phyloP scores from a whole-genome alignment of 2,329 filamentous ascomycete genomes.

The Metarhizium anisopliae region DNA sequence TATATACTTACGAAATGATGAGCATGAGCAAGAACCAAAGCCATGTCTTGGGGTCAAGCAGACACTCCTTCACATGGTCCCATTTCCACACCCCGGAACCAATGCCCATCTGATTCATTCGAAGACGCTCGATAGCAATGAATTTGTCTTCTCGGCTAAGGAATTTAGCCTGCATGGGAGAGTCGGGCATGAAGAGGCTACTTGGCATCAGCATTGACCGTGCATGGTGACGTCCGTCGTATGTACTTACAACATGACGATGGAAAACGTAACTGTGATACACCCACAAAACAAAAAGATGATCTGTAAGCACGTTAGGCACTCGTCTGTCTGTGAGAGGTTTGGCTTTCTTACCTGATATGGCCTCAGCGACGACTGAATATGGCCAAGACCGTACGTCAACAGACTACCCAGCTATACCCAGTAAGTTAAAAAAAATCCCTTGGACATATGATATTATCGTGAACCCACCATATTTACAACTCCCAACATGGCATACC shows the following conservation, averaged over 20 bases:
- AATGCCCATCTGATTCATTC: conserved; percentile 40
- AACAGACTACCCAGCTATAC: conserved; percentile 18
- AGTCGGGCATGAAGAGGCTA: conserved; percentile 50
- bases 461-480: conserved; percentile 18
- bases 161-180: conserved; percentile 50
- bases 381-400: conserved; percentile 22
- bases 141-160: conserved; percentile 46
- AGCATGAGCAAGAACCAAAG: conserved; percentile 35
- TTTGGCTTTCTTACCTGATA: conserved; percentile 28
- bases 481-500: conserved; percentile 23
- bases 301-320: conserved; percentile 8
- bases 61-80: conserved; percentile 30
- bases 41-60: conserved; percentile 33
- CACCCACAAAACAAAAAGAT: conserved; percentile 26
- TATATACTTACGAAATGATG: conserved; percentile 37
- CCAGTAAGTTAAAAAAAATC: no score
- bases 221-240: not conserved
- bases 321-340: no score
- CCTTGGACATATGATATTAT: no score
- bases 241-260: conserved; percentile 34
- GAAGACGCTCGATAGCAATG: conserved; percentile 46
- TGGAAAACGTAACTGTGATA: conserved; percentile 35
- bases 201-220: not conserved
- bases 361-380: conserved; percentile 16
- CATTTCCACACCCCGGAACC: conserved; percentile 29